Conservation (phyloP, 2,329 filamentous ascomycete species). For the Anisogramma anomala region DNA sequence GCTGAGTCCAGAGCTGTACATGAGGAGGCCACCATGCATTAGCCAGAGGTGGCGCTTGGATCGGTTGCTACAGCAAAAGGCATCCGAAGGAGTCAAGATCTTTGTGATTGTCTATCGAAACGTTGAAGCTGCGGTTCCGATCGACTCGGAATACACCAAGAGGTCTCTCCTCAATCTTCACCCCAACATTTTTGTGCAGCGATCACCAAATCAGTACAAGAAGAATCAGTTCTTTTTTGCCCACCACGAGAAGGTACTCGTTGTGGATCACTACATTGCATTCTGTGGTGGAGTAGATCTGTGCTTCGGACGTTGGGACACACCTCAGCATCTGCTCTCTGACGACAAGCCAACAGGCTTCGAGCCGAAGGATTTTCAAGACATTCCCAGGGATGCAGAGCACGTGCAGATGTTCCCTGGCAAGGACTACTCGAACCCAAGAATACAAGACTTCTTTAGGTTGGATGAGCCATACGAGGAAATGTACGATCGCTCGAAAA, state of each 20-base stretch:
- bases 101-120: constrained; percentile 98
- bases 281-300: constrained; percentile 94
- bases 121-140: constrained; percentile 91
- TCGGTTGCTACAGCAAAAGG: constrained; percentile 83
- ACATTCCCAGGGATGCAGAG: constrained; percentile 74
- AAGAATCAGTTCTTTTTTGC: constrained; percentile 99
- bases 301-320: constrained; percentile 96
- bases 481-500: constrained; percentile 87
- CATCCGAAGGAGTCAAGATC: constrained; percentile 88
- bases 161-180: constrained; percentile 91
- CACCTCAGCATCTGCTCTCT: constrained; percentile 77
- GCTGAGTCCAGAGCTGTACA: constrained; percentile 91
- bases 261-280: constrained; percentile 90
- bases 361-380: constrained; percentile 58
- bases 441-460: constrained; percentile 88
- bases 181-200: constrained; percentile 89
- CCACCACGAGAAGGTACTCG: constrained; percentile 95
- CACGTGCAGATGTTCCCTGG: constrained; percentile 94
- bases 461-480: constrained; percentile 93
- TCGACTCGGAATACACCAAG: constrained; percentile 97
- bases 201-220: constrained; percentile 94
- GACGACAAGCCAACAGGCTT: constrained; percentile 96
- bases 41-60: constrained; percentile 97
- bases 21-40: constrained; percentile 85
- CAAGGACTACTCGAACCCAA: constrained; percentile 95